These are phyloP conservation scores for Mycena pura DNA, from an alignment of 768 basidiomycete genomes.

Conservation along the genomic window DNA sequence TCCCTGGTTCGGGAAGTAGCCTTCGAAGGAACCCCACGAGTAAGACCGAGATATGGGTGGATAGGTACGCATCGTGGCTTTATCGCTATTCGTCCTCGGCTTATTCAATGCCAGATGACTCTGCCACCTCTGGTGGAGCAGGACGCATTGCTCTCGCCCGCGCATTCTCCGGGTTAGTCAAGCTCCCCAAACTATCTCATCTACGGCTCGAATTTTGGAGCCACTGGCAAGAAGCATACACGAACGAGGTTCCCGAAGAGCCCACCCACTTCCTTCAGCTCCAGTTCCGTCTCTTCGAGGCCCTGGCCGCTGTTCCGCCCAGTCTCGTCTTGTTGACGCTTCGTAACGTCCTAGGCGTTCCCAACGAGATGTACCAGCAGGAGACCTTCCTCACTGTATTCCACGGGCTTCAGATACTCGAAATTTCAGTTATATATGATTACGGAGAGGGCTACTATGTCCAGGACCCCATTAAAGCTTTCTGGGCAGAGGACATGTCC, in stretches of 20 bases:
- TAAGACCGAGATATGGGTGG: too few relatives aligned
- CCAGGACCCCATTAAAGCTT: neutral
- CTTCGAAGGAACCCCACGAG: conserved; percentile 1
- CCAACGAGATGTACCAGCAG: neutral
- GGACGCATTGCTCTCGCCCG: neutral
- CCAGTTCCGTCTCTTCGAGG: neutral
- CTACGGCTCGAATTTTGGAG: conserved; percentile 5
- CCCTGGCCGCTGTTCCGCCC: conserved; percentile 9
- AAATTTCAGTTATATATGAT: neutral
- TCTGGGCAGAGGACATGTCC: conserved; percentile 1
- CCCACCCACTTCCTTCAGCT: conserved; percentile 10
- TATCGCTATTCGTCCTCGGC: too few relatives aligned
- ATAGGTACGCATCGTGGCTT: too few relatives aligned
- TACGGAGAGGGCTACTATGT: neutral
- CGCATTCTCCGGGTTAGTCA: neutral
- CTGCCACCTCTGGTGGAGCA: neutral
- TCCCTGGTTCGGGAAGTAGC: conserved; percentile 1
- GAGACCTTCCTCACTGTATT: conserved; percentile 6
- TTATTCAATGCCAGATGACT: too few relatives aligned
- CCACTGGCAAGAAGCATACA: neutral
- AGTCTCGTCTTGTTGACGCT: neutral
- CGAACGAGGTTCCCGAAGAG: neutral
- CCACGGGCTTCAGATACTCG: neutral
- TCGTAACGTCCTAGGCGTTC: conserved; percentile 6
- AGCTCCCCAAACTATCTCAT: conserved; percentile 4